A percentile compares a stretch with the other conserved stretches of the same genome.
Conservation (phyloP, 169 alveolate species). For the Babesia gibsoni region DNA sequence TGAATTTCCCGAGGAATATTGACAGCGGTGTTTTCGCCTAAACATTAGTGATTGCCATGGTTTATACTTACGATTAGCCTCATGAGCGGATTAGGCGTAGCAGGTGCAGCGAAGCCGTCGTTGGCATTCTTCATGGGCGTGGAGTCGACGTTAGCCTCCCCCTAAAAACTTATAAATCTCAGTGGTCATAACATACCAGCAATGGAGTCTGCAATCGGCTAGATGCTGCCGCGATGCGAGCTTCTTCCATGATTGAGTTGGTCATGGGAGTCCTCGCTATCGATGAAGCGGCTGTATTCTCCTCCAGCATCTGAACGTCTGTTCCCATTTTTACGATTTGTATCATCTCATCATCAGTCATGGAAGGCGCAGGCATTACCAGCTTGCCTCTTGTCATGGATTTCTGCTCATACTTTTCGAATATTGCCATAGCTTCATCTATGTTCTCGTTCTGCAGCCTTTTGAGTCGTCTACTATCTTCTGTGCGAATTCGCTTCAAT, state of each 20-base stretch:
- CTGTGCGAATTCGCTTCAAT: slow-evolving; percentile 83
- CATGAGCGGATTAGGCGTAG: slow-evolving; percentile 56
- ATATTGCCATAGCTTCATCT: slow-evolving; percentile 86
- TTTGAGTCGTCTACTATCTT: slow-evolving; percentile 89
- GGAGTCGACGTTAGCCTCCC: slow-evolving; percentile 46
- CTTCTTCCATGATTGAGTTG: slow-evolving; percentile 63
- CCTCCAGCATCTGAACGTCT: slow-evolving; percentile 59
- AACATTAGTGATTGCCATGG: not conserved
- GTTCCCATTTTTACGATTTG: slow-evolving; percentile 66
- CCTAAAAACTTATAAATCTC: not conserved
- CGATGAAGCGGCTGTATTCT: slow-evolving; percentile 43
- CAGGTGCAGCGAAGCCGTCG: slow-evolving; percentile 44
- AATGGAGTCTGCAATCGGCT: slow-evolving; percentile 63
- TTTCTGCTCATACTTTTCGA: slow-evolving; percentile 77
- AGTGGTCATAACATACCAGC: slow-evolving; percentile 10
- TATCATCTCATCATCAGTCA: slow-evolving; percentile 75
- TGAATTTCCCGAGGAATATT: slow-evolving; percentile 38
- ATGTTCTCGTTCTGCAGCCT: slow-evolving; percentile 89
- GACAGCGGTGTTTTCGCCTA: slow-evolving; percentile 56
- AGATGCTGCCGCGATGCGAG: slow-evolving; percentile 64
- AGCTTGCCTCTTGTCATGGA: slow-evolving; percentile 61
- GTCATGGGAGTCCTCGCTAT: slow-evolving; percentile 66
- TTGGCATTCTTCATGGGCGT: not conserved
- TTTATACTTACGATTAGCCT: slow-evolving; percentile 12
- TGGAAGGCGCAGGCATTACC: slow-evolving; percentile 79